Conservation (phyloP, 2,329 filamentous ascomycete genomes). For the Bipolaris sorokiniana region DNA sequence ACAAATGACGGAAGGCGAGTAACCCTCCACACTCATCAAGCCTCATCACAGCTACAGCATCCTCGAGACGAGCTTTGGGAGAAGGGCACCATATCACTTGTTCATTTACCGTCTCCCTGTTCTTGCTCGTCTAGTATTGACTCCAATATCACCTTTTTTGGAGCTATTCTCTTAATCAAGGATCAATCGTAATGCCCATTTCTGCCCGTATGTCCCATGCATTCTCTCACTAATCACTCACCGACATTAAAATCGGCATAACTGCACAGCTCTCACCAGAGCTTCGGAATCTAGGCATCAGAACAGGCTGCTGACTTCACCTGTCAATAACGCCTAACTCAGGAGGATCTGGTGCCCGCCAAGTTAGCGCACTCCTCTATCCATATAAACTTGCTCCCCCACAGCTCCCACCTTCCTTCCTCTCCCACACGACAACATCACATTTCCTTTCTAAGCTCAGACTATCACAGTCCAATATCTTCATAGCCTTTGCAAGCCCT, state of each 20-base stretch:
- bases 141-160: neutral
- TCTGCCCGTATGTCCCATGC: neutral
- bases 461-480: neutral
- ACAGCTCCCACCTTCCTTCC: constrained; percentile 17
- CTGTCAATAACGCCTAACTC: neutral
- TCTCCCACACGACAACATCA: constrained; percentile 24
- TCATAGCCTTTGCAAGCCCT: neutral
- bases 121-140: too few relatives aligned
- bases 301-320: constrained; percentile 12
- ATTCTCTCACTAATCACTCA: constrained; percentile 6
- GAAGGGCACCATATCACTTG: too few relatives aligned
- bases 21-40: too few relatives aligned
- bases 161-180: neutral
- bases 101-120: too few relatives aligned
- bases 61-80: too few relatives aligned
- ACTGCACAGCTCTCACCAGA: neutral
- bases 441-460: constrained; percentile 3
- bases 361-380: neutral
- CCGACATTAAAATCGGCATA: neutral
- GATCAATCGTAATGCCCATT: too few relatives aligned
- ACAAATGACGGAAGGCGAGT: too few relatives aligned
- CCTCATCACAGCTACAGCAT: too few relatives aligned
- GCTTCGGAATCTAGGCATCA: neutral
- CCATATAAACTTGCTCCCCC: constrained; percentile 24
- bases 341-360: constrained; percentile 4